Evolutionary conservation across 805 yeast species (phyloP).

Genomic region (Candida endomychidarum): DNA sequence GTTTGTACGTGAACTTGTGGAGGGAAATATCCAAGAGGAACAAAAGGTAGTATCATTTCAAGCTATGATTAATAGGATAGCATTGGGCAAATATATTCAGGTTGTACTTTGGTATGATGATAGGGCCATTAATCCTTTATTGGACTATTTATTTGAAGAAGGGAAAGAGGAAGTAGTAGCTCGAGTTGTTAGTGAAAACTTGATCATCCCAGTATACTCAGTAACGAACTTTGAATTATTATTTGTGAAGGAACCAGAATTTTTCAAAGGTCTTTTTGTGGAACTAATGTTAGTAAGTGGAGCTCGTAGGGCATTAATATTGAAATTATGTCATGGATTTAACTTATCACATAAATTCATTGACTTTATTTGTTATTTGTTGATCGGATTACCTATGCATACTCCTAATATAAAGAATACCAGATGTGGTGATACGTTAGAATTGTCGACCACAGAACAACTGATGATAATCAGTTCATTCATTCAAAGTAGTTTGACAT

Average conservation of each 20-base stretch:
- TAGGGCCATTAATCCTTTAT: neutral
- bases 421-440: constrained; percentile 51
- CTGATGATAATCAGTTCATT: constrained; percentile 72
- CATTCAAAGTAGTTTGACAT: constrained; percentile 48
- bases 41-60: too few relatives aligned
- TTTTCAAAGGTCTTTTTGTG: constrained; percentile 59
- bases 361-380: constrained; percentile 61
- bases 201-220: constrained; percentile 30
- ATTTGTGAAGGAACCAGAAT: constrained; percentile 49
- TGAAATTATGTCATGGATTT: constrained; percentile 62
- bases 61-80: too few relatives aligned
- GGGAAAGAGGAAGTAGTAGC: neutral
- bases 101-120: too few relatives aligned
- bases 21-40: too few relatives aligned
- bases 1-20: too few relatives aligned
- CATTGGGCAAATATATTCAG: too few relatives aligned
- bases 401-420: constrained; percentile 43
- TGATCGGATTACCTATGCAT: constrained; percentile 44
- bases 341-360: constrained; percentile 55
- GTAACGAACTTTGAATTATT: constrained; percentile 51
- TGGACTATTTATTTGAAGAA: constrained; percentile 5
- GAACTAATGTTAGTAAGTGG: constrained; percentile 73
- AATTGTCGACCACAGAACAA: constrained; percentile 57
- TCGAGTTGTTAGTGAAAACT: constrained; percentile 19
- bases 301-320: constrained; percentile 58